A percentile compares a stretch with the other conserved stretches of the same genome.
These are phyloP conservation scores for Discostella pseudostelligera DNA, from an alignment of 108 stramenopile species.

Conservation along the genomic window DNA sequence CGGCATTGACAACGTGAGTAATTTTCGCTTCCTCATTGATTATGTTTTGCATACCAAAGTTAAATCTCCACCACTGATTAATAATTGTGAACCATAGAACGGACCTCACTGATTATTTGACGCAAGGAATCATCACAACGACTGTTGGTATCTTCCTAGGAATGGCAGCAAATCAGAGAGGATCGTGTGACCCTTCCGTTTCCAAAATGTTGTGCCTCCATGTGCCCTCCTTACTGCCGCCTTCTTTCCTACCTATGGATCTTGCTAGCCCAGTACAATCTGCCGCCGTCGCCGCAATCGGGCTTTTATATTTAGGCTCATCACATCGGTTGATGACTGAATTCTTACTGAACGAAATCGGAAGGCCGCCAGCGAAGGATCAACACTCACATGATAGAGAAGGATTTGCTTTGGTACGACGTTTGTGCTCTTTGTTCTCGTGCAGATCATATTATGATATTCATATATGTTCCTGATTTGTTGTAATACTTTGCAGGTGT, in stretches of 20 bases:
- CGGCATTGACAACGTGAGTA: conserved; percentile 71
- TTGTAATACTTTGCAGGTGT: conserved; percentile 15
- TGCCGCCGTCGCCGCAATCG: conserved; percentile 89
- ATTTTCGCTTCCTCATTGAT: neutral
- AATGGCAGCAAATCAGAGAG: conserved; percentile 93
- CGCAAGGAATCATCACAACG: conserved; percentile 92
- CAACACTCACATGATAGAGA: conserved; percentile 82
- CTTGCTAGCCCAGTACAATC: conserved; percentile 87
- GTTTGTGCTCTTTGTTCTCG: too few relatives aligned
- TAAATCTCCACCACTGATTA: neutral
- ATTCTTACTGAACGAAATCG: conserved; percentile 94
- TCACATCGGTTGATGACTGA: conserved; percentile 97
- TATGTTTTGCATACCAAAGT: neutral
- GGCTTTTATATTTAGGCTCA: conserved; percentile 89
- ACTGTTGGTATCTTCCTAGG: conserved; percentile 95
- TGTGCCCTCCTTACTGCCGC: conserved; percentile 93
- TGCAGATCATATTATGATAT: too few relatives aligned
- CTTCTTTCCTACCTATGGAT: conserved; percentile 87
- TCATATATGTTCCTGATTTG: conserved; percentile 11
- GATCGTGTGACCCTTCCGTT: conserved; percentile 85
- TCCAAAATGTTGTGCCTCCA: conserved; percentile 98
- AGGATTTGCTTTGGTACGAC: conserved; percentile 91
- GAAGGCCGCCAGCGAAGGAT: conserved; percentile 78
- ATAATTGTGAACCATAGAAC: conserved; percentile 42
- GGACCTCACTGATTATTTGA: conserved; percentile 96